Conservation (phyloP, 2,329 filamentous ascomycete genomes). For the Fusarium circinatum region DNA sequence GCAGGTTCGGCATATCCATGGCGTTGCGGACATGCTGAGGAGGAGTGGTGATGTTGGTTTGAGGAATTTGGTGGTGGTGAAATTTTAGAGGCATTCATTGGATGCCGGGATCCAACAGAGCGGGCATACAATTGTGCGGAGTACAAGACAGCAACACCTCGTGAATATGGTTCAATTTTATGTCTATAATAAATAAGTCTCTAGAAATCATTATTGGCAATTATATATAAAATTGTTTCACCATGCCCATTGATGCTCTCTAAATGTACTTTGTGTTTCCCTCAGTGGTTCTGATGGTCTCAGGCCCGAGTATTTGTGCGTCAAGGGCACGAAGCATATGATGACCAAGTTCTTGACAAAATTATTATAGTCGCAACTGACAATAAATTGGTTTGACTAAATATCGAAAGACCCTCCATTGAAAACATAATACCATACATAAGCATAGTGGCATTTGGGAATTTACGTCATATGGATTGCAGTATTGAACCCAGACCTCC, state of each 20-base stretch:
- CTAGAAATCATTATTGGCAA: fast-evolving
- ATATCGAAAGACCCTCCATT: too few species aligned
- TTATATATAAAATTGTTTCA: fast-evolving
- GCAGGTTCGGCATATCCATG: conserved; percentile 53
- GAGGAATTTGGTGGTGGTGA: conserved; percentile 5
- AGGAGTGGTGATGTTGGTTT: conserved; percentile 3
- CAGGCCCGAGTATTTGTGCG: too few species aligned
- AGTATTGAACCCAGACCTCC: fast-evolving
- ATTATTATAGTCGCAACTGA: too few species aligned
- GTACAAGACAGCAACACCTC: background rate
- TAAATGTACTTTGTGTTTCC: background rate
- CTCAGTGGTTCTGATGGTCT: too few species aligned
- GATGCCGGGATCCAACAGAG: background rate
- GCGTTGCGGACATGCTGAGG: conserved; percentile 46
- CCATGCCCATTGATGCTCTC: background rate
- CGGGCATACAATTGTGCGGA: conserved; percentile 25
- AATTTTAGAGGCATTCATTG: conserved; percentile 36
- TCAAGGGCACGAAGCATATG: too few species aligned
- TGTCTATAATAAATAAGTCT: background rate
- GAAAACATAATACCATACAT: too few species aligned
- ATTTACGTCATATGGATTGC: too few species aligned
- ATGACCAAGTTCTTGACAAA: too few species aligned
- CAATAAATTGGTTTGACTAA: too few species aligned
- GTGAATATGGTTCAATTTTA: background rate
- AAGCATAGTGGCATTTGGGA: too few species aligned